Evolutionary conservation across 2,329 filamentous ascomycete genomes (phyloP), one percentile per base, ranked within the genome.

Genomic region (Scytalidium lignicola): DNA sequence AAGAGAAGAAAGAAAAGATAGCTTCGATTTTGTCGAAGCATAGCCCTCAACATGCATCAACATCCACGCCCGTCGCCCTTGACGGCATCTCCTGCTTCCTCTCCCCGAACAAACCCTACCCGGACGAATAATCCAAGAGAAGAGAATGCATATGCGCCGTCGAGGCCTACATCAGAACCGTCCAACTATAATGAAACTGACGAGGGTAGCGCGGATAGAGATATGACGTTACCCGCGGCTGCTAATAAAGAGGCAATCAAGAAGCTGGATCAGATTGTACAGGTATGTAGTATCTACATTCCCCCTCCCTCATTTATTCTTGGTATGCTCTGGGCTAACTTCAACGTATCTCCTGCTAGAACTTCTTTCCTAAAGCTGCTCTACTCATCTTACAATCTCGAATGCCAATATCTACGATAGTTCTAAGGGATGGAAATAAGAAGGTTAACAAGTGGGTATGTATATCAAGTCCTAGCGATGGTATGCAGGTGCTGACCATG

Each of bases 251-350:
- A 92, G 57, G 81, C 83, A 4, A 71, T 86, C 65, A 82, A 79
- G 70, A 93, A 93, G 73, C 76, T 96, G 58, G 93, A 95, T 67
- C 90, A 96, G 71, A 93, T 97, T 63, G 85, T 96, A 61, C 89
- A 93, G 79, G 90, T 95, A 73, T 53, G 53, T 37, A n/a, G 41
- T 13, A 46, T 46, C 17, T 23, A 21, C 18, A 26, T 26, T n/a
- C 32, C 10, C 10, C 32, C 4, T 17, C 8, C 32, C 15, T 37
- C 12, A 37, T 37, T 9, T n/a, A n/a, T n/a, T n/a, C n/a, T 13
- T 37, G 8, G 10, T 4, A 22, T 26, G 28, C 22, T 37, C 48
- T 44, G 50, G 41, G 17, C 44, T 50, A 39, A 46, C n/a, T n/a
- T 49, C 41, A 23, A 43, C 21, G 17, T 37, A 3, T 28, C 12